Conservation (phyloP, 176 grass and related monocot genomes). For the Olyra latifolia region DNA sequence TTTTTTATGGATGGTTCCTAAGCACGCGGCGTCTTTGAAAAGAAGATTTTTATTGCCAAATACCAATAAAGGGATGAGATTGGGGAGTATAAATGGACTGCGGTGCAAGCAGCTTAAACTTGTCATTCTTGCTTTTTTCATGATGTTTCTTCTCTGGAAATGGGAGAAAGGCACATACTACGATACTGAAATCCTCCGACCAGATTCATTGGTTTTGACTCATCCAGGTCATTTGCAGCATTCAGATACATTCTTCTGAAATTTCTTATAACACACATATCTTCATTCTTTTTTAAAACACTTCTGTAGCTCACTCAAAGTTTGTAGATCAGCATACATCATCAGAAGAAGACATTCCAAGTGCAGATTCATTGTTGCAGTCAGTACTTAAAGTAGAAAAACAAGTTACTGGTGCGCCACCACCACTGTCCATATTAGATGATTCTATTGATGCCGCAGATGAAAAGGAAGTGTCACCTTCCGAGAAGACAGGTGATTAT, state of each 20-base stretch:
- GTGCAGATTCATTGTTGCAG: slow-evolving; percentile 33
- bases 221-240: slow-evolving; percentile 59
- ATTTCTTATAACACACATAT: slow-evolving; percentile 7
- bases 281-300: slow-evolving; percentile 27
- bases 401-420: slow-evolving; percentile 35
- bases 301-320: slow-evolving; percentile 40
- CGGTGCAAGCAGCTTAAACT: slow-evolving; percentile 79
- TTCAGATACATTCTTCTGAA: slow-evolving; percentile 1
- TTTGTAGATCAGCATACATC: slow-evolving; percentile 63
- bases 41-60: neutral
- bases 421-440: slow-evolving; percentile 22
- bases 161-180: slow-evolving; percentile 76
- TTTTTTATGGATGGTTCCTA: slow-evolving; percentile 40
- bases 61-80: slow-evolving; percentile 69
- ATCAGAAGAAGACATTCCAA: slow-evolving; percentile 76
- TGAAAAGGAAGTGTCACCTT: slow-evolving; percentile 11
- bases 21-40: neutral
- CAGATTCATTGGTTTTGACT: slow-evolving; percentile 59
- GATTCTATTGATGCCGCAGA: slow-evolving; percentile 32
- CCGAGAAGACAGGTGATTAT: slow-evolving; percentile 53
- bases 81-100: slow-evolving; percentile 77
- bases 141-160: slow-evolving; percentile 82
- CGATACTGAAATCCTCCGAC: slow-evolving; percentile 38
- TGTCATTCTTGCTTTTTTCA: slow-evolving; percentile 59
- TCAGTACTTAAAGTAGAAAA: slow-evolving; percentile 47